phyloP scores from a whole-genome alignment of 768 basidiomycete species.

The Hygrophorus pudorinus region DNA sequence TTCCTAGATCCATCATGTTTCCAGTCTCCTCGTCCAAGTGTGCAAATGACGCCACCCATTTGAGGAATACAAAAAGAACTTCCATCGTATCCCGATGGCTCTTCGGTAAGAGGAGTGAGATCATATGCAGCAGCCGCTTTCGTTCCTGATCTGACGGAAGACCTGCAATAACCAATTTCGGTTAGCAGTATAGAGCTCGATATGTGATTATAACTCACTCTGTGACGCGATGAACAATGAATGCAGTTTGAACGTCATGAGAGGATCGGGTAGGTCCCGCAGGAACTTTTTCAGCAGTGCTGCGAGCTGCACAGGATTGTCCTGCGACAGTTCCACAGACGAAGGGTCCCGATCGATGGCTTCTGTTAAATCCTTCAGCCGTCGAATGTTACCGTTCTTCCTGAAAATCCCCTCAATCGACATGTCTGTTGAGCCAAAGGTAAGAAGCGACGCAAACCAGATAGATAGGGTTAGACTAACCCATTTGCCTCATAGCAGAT shows the following conservation, averaged over 20 bases:
- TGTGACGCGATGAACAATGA: slow-evolving; percentile 81
- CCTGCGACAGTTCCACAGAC: slow-evolving; percentile 84
- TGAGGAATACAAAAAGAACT: slow-evolving; percentile 94
- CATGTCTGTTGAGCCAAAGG: slow-evolving; percentile 59
- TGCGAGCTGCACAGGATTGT: slow-evolving; percentile 95
- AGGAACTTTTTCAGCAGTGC: slow-evolving; percentile 96
- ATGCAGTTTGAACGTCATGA: slow-evolving; percentile 92
- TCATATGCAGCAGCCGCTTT: slow-evolving; percentile 73
- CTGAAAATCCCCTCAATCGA: slow-evolving; percentile 98
- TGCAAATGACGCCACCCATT: slow-evolving; percentile 99
- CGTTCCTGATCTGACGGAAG: slow-evolving; percentile 70
- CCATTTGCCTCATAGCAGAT: slow-evolving; percentile 99
- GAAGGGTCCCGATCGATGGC: slow-evolving; percentile 90
- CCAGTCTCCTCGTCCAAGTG: slow-evolving; percentile 97
- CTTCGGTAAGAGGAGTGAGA: slow-evolving; percentile 82
- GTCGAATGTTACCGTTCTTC: slow-evolving; percentile 94
- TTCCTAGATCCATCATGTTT: slow-evolving; percentile 95
- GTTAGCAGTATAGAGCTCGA: neutral
- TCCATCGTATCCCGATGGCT: slow-evolving; percentile 96
- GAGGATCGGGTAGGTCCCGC: slow-evolving; percentile 89
- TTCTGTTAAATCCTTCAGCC: slow-evolving; percentile 84
- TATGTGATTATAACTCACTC: slow-evolving; percentile 40
- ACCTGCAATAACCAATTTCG: slow-evolving; percentile 28
- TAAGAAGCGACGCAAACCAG: slow-evolving; percentile 3
- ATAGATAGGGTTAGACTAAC: slow-evolving; percentile 29